Percentiles rank a stretch among this genome's conserved stretches.
phyloP scores from a whole-genome alignment of 129 eudicot genomes.

The Smallanthus sonchifolius region DNA sequence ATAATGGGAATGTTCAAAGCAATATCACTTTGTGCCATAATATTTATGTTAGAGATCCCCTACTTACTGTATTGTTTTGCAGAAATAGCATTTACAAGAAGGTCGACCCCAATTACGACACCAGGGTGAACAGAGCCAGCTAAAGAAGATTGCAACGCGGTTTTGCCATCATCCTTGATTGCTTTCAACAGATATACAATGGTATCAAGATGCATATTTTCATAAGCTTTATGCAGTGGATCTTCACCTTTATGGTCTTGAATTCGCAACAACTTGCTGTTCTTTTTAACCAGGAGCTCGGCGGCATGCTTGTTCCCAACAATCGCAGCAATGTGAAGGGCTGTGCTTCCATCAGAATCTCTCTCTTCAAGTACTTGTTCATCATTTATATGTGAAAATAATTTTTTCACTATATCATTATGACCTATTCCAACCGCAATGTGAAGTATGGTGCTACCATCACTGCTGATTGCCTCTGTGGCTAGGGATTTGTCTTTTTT shows the following conservation, averaged over 20 bases:
- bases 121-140: not conserved
- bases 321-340: conserved; percentile 7
- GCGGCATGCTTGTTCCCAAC: not conserved
- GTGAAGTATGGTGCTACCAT: conserved; percentile 11
- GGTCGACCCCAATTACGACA: not conserved
- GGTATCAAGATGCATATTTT: conserved; percentile 13
- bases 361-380: not conserved
- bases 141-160: not conserved
- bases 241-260: not conserved
- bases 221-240: conserved; percentile 10
- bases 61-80: conserved; percentile 10
- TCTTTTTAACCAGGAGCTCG: not conserved
- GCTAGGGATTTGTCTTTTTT: not conserved
- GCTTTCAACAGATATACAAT: not conserved
- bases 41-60: not conserved
- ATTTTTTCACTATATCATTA: not conserved
- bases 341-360: conserved; percentile 11
- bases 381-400: not conserved
- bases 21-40: not conserved
- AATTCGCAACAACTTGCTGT: not conserved
- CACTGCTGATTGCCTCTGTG: not conserved
- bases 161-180: not conserved
- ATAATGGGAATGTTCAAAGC: not conserved
- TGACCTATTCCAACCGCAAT: not conserved
- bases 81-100: conserved; percentile 19